Evolutionary conservation across 768 basidiomycete species (phyloP), one percentile per base, ranked within the genome.

Genomic region (Russula lepida): DNA sequence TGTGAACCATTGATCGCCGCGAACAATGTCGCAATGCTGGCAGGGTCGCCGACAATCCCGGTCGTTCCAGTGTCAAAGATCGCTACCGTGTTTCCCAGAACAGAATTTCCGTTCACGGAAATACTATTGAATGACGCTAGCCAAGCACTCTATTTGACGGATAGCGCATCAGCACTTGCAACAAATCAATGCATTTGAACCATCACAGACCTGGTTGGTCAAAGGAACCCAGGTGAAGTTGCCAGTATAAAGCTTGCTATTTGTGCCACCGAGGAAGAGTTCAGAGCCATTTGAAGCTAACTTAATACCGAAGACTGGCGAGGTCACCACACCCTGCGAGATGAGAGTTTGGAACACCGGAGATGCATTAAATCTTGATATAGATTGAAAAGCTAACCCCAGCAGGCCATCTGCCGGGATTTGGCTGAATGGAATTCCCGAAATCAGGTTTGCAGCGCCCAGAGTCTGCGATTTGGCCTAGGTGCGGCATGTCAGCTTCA

Each of bases 221-320:
- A 66, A 56, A 11, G 51, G 15, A 6, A 60, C 30, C 28, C 37
- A 64, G 9, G 65, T 60, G 35, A 64, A 64, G 41, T 30, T 17
- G 19, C 63, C 65, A 0, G 46, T 54, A 52, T 37, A 64, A 30
- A 58, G 59, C 6, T 49, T 17, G 46, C 15, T 27, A 43, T 66
- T 66, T n/a, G 56, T 58, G 5, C 65, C 65, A 28, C 65, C 65
- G 35, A 64, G n/a, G 44, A 32, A 51, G 28, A 66, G 63, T 58
- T 82, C 80, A n/a, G 79, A 76, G 25, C 73, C 75, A 12, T 70
- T 68, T 19, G 71, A 27, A 12, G 77, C 67, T 48, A 84, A 72
- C 62, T 79, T 79, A 66, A 84, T 76, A 27, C 77, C 74, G 64
- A 84, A 83, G 59, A 76, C 71, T 44, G 74, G 67, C 30, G 74